Conservation (phyloP, 192 early-diverging fungal genomes). For the Linnemannia hyalina region DNA sequence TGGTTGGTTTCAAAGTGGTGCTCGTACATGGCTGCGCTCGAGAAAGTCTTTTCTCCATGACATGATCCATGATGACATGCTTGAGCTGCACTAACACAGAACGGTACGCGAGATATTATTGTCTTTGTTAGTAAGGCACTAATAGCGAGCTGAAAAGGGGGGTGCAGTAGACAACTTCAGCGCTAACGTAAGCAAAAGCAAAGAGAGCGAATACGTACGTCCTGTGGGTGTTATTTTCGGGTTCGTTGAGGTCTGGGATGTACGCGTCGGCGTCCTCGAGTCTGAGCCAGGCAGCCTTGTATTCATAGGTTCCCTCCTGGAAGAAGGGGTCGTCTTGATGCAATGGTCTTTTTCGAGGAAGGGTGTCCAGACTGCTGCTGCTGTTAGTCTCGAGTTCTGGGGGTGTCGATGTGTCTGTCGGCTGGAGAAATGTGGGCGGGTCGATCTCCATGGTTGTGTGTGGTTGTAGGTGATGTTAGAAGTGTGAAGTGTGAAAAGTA, state of each 20-base stretch:
- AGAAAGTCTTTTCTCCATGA: constrained; percentile 50
- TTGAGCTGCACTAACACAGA: constrained; percentile 6
- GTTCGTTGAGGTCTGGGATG: constrained; percentile 16
- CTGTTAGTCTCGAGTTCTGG: not conserved
- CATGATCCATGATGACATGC: constrained; percentile 30
- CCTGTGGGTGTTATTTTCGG: not conserved
- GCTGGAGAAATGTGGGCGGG: not conserved
- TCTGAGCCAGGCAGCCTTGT: constrained; percentile 50
- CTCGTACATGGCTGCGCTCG: constrained; percentile 58
- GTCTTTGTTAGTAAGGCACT: not conserved
- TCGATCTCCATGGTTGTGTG: constrained; percentile 17
- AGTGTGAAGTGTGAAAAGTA: not conserved
- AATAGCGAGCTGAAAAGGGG: not conserved
- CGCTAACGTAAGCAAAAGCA: too few species aligned
- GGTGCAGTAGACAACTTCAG: not conserved
- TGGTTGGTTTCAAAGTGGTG: constrained; percentile 66
- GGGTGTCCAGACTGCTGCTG: not conserved
- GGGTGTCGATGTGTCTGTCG: not conserved
- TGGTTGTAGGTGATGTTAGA: not conserved
- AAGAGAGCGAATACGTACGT: not conserved
- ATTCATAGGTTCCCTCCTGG: constrained; percentile 42
- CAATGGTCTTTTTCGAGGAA: constrained; percentile 26
- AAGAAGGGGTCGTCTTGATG: constrained; percentile 54
- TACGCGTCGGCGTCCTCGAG: constrained; percentile 35
- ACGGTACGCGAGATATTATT: not conserved